Evolutionary conservation across 495 filamentous ascomycete species (phyloP).

Genomic region (Penicillium bovifimosum): DNA sequence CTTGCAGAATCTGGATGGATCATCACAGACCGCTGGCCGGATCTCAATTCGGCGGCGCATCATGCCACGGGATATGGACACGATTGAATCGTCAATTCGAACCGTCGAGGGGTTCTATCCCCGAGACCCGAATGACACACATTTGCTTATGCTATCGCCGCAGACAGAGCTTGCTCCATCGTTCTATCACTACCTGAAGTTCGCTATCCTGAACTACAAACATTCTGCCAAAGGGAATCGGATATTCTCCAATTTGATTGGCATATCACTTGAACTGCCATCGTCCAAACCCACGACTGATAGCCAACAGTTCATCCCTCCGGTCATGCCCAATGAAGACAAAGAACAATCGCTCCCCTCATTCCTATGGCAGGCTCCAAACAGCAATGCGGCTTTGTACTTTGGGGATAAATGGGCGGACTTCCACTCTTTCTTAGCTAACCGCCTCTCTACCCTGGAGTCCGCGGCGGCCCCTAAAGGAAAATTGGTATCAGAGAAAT

Average conservation of each 20-base stretch:
- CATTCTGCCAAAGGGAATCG: constrained; percentile 51
- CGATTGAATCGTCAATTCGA: constrained; percentile 59
- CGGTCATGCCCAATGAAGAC: constrained; percentile 21
- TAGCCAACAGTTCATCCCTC: constrained; percentile 46
- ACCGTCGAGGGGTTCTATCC: constrained; percentile 83
- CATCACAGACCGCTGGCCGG: constrained; percentile 42
- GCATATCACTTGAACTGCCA: constrained; percentile 73
- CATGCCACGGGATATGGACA: constrained; percentile 46
- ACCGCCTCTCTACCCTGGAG: constrained; percentile 48
- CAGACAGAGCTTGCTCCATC: constrained; percentile 66
- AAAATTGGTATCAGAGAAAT: constrained; percentile 49
- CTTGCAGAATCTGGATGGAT: constrained; percentile 59
- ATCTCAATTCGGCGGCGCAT: constrained; percentile 71
- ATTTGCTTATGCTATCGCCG: constrained; percentile 73
- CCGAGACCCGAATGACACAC: constrained; percentile 49
- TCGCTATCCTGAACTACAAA: constrained; percentile 64
- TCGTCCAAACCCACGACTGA: constrained; percentile 50
- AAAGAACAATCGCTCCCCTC: constrained; percentile 38
- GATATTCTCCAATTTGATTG: constrained; percentile 52
- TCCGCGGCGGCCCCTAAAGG: constrained; percentile 11
- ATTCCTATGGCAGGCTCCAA: constrained; percentile 79
- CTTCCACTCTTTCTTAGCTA: constrained; percentile 66
- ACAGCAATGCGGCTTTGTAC: constrained; percentile 71
- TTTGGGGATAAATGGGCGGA: constrained; percentile 80
- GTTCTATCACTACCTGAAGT: constrained; percentile 80